Percentiles rank a stretch among this genome's conserved stretches.
Conservation (phyloP, 2,329 filamentous ascomycete genomes). For the Monosporascus ibericus region DNA sequence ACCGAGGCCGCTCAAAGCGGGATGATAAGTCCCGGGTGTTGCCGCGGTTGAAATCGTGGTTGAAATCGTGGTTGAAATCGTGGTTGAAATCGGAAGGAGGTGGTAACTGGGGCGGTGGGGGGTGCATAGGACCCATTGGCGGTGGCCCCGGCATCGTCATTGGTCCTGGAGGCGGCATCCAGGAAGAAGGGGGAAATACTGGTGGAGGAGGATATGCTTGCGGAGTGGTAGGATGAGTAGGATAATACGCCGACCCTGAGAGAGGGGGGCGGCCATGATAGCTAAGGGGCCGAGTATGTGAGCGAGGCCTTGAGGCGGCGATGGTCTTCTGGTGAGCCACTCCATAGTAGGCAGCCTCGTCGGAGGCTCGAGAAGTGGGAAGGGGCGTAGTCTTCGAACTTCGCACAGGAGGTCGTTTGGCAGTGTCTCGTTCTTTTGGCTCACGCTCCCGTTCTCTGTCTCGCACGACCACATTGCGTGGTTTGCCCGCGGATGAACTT, state of each 20-base stretch:
- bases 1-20: slow-evolving; percentile 29
- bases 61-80: slow-evolving; percentile 3
- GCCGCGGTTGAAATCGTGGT: slow-evolving; percentile 1
- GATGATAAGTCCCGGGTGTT: slow-evolving; percentile 16
- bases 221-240: slow-evolving; percentile 22
- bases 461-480: slow-evolving; percentile 6
- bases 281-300: slow-evolving; percentile 32
- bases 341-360: slow-evolving; percentile 35
- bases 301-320: slow-evolving; percentile 31
- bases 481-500: slow-evolving; percentile 15
- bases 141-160: slow-evolving; percentile 13
- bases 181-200: slow-evolving; percentile 16
- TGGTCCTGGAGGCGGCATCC: slow-evolving; percentile 12
- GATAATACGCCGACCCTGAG: slow-evolving; percentile 29
- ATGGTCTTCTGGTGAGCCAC: slow-evolving; percentile 26
- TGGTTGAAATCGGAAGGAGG: slow-evolving; percentile 9
- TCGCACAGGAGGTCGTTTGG: slow-evolving; percentile 27
- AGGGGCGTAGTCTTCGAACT: slow-evolving; percentile 31
- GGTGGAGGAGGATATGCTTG: slow-evolving; percentile 21
- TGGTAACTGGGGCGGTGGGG: not conserved
- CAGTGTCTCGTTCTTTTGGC: slow-evolving; percentile 7
- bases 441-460: not conserved
- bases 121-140: slow-evolving; percentile 6
- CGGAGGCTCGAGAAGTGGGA: slow-evolving; percentile 26
- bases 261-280: slow-evolving; percentile 34